These are phyloP conservation scores for Moesziomyces globuligerus DNA, from an alignment of 1,284 basidiomycete genomes.

Conservation along the genomic window DNA sequence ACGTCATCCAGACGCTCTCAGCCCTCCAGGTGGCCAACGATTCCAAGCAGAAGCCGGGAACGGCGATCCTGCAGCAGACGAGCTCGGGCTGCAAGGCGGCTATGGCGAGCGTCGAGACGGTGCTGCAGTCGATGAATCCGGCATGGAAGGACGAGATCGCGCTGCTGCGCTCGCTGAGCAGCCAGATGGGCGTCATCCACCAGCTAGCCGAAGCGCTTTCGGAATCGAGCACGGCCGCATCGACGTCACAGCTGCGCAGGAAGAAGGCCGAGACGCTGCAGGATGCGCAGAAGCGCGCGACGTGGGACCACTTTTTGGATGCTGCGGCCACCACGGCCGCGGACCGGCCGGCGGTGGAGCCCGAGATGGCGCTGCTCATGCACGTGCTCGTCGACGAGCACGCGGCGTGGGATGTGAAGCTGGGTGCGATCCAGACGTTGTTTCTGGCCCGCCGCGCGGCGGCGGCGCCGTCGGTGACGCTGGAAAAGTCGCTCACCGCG, in stretches of 20 bases:
- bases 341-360: conserved; percentile 22
- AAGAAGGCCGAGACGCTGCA: conserved; percentile 28
- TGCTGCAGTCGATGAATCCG: conserved; percentile 38
- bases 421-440: conserved; percentile 40
- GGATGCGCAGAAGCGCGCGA: conserved; percentile 29
- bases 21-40: conserved; percentile 16
- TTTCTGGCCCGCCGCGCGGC: conserved; percentile 33
- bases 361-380: conserved; percentile 39
- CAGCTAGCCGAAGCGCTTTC: conserved; percentile 19
- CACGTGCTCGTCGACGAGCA: conserved; percentile 32
- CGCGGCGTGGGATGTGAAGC: conserved; percentile 25
- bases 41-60: conserved; percentile 10
- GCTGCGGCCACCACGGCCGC: conserved; percentile 10
- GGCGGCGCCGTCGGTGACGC: conserved; percentile 30
- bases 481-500: conserved; percentile 40
- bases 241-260: conserved; percentile 1
- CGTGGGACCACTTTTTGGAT: conserved; percentile 43
- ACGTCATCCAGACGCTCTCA: conserved; percentile 17
- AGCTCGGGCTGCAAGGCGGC: conserved; percentile 8
- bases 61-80: conserved; percentile 5
- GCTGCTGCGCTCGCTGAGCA: conserved; percentile 31
- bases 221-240: conserved; percentile 3
- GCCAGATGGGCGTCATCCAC: conserved; percentile 39
- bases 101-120: conserved; percentile 20
- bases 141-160: conserved; percentile 48